Evolutionary conservation across 129 eudicot species (phyloP), one percentile per base, ranked within the genome.

Genomic region (Flaveria linearis): DNA sequence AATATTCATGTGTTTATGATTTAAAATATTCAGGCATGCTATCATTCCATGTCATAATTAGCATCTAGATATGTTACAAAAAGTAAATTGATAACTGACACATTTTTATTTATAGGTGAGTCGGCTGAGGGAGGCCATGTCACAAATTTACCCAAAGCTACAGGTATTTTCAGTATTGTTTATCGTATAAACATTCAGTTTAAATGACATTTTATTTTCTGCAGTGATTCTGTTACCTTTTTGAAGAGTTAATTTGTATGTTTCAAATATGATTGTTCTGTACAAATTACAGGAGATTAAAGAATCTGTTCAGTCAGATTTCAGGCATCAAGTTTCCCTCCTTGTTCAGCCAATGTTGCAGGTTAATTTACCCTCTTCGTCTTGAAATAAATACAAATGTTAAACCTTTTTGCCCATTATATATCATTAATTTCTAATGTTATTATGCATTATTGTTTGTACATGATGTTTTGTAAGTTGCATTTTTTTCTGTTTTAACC

Each of bases 331-430:
- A 69, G 98, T 93, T 67, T 93, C 98, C 73, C 97, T 93, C 62
- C 93, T 93, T 30, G 98, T 91, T 80, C 98, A 93, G 57, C 98
- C 97, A 78, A 93, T 93, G 98, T 79, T 91, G 73, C 98, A 93
- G 98, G 98, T 90, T 52, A 81, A 7, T 58, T 25, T 50, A 39
- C 47, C 26, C 28, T 9, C 22, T 22, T 47, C 3, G 4, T 7
- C 41, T 36, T 18, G 26, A 41, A 16, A 33, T 61, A 60, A 46
- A 33, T 78, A 0, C 36, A 39, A n/a, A n/a, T 5, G 22, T 1
- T 0, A 6, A 8, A 36, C 16, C 9, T 71, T 0, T 12, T 20
- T 20, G 14, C 42, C 68, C 18, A 18, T 39, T 12, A 25, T 25
- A 25, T 25, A 25, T 25, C 1, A 25, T 1, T 25, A 25, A 25